These are phyloP conservation scores for Cubamyces lactineus DNA, from an alignment of 768 basidiomycete species.

Conservation along the genomic window DNA sequence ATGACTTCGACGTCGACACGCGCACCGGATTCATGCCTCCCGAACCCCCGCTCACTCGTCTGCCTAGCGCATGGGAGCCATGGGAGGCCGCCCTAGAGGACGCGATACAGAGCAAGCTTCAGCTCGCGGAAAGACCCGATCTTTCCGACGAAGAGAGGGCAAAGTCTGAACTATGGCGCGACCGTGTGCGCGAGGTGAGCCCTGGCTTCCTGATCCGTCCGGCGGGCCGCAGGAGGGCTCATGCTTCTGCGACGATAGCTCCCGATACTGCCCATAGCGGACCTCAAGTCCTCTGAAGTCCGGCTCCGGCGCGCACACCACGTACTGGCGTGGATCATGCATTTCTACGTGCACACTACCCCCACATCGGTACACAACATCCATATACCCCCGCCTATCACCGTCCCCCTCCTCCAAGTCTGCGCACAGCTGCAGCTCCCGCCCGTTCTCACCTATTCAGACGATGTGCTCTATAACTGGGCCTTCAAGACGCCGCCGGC, in stretches of 20 bases:
- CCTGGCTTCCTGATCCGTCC: background rate
- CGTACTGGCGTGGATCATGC: constrained; percentile 56
- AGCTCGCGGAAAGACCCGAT: constrained; percentile 47
- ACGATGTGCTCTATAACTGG: constrained; percentile 93
- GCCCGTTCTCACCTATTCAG: constrained; percentile 88
- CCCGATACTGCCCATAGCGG: constrained; percentile 41
- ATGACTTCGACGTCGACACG: constrained; percentile 85
- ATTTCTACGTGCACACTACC: constrained; percentile 57
- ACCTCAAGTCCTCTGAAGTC: constrained; percentile 44
- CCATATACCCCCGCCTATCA: constrained; percentile 68
- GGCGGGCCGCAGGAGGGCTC: background rate
- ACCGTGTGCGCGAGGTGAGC: constrained; percentile 44
- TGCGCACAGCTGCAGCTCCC: constrained; percentile 76
- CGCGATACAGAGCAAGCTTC: constrained; percentile 52
- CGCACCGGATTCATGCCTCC: constrained; percentile 92
- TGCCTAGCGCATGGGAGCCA: constrained; percentile 62
- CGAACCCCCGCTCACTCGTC: constrained; percentile 62
- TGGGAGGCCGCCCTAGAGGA: constrained; percentile 72
- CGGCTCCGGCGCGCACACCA: constrained; percentile 57
- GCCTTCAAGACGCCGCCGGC: constrained; percentile 32
- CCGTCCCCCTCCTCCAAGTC: constrained; percentile 76
- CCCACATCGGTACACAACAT: constrained; percentile 41
- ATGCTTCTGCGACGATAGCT: constrained; percentile 36
- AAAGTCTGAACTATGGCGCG: constrained; percentile 46
- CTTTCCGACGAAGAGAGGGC: constrained; percentile 36